Percentiles rank a stretch among this genome's conserved stretches.
Conservation (phyloP, 2,329 filamentous ascomycete genomes). For the Dissoconium aciculare region DNA sequence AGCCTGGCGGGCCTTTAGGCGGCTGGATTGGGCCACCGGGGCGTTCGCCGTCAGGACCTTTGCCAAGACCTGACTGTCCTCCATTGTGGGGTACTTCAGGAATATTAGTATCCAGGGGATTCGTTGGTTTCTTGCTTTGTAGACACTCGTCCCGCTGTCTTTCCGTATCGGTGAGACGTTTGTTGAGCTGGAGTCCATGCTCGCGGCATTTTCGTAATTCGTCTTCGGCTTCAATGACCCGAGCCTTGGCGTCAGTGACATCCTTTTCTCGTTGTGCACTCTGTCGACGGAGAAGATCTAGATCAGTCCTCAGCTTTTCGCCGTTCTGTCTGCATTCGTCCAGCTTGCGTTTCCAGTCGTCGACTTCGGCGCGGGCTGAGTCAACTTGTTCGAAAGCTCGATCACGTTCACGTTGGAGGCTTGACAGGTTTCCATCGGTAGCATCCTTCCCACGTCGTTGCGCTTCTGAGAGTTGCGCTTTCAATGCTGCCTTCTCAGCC, state of each 20-base stretch:
- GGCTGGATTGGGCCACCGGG: no score
- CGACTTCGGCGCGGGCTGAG: background rate
- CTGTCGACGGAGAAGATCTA: background rate
- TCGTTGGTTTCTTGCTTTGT: background rate
- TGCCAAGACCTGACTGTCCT: no score
- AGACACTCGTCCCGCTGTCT: constrained; percentile 1
- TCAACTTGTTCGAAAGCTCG: background rate
- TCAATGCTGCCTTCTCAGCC: background rate
- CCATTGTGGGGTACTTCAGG: no score
- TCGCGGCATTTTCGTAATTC: constrained; percentile 1
- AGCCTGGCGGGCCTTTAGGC: no score
- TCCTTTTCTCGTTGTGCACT: background rate
- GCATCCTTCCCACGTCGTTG: background rate
- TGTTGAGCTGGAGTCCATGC: background rate
- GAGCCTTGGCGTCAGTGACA: background rate
- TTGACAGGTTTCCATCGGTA: background rate
- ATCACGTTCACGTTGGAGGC: background rate
- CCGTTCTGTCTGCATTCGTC: background rate
- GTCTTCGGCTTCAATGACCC: background rate
- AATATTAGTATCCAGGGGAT: no score
- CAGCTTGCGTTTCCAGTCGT: background rate
- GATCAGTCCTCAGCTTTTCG: background rate
- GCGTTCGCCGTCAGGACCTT: no score
- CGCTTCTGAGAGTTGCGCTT: background rate
- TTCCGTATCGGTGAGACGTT: background rate